phyloP scores from a whole-genome alignment of 352 stramenopile genomes.

The Aphanomyces euteiches region DNA sequence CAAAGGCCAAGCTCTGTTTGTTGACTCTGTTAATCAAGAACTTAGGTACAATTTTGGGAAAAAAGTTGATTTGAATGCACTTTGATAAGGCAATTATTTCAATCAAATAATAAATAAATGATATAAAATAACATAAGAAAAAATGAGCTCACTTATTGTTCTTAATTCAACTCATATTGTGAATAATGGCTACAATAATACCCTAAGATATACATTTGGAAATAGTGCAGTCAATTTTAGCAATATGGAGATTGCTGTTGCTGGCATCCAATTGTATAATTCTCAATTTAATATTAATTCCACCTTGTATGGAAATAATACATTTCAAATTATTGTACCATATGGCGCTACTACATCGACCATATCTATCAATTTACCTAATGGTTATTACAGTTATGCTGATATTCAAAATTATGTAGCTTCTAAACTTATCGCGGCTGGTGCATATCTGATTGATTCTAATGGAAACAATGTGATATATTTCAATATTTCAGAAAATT shows the following conservation, averaged over 20 bases:
- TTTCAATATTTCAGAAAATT: conserved; percentile 32
- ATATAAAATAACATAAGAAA: too few species aligned
- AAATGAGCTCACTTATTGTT: conserved; percentile 12
- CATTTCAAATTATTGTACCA: conserved; percentile 32
- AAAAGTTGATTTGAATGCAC: not conserved
- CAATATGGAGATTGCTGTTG: conserved; percentile 30
- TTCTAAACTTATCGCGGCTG: conserved; percentile 22
- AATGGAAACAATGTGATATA: conserved; percentile 32
- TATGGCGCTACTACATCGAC: conserved; percentile 26
- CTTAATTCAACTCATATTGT: conserved; percentile 19
- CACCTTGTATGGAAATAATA: conserved; percentile 29
- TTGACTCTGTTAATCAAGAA: conserved; percentile 28
- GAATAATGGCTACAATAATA: conserved; percentile 35
- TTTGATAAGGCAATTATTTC: too few species aligned
- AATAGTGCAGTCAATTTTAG: conserved; percentile 29
- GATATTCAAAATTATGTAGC: conserved; percentile 34
- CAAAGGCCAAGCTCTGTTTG: conserved; percentile 34
- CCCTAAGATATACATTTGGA: conserved; percentile 22
- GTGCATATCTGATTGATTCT: conserved; percentile 35
- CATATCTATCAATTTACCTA: conserved; percentile 27
- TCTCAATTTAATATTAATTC: conserved; percentile 36
- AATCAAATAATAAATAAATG: too few species aligned
- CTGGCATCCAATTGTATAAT: conserved; percentile 34
- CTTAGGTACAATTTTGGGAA: conserved; percentile 18
- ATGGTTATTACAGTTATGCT: conserved; percentile 34